phyloP scores from a whole-genome alignment of 805 yeast genomes.

The Lipomyces yamadae region DNA sequence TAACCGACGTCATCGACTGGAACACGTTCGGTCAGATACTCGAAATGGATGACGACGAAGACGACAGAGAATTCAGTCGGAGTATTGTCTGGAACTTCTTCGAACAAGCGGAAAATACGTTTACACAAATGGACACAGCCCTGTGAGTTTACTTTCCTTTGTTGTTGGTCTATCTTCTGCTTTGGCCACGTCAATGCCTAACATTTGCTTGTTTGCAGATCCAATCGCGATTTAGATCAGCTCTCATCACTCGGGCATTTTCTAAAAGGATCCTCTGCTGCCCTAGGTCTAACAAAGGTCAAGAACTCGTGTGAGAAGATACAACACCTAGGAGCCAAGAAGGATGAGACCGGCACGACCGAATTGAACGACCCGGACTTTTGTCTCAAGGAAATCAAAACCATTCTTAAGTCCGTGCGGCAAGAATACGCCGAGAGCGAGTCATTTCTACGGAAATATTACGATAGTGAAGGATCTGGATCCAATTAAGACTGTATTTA shows the following conservation, averaged over 20 bases:
- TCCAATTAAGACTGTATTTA: background rate
- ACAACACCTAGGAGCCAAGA: constrained; percentile 79
- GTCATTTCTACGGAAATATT: constrained; percentile 42
- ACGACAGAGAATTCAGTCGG: constrained; percentile 76
- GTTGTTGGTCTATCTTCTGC: background rate
- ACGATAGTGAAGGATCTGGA: constrained; percentile 23
- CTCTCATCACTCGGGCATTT: constrained; percentile 86
- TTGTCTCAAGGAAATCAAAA: constrained; percentile 44
- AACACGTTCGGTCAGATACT: constrained; percentile 82
- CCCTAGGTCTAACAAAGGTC: constrained; percentile 81
- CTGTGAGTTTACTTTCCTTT: constrained; percentile 41
- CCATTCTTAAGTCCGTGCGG: constrained; percentile 43
- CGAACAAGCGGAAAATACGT: constrained; percentile 85
- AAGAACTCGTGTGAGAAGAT: constrained; percentile 90
- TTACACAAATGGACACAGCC: constrained; percentile 68
- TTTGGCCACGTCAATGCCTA: background rate
- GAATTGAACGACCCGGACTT: constrained; percentile 43
- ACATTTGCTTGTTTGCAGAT: background rate
- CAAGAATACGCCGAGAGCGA: constrained; percentile 47
- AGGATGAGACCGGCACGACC: constrained; percentile 46
- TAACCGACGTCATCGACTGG: constrained; percentile 78
- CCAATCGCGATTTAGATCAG: constrained; percentile 52
- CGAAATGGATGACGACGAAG: constrained; percentile 86
- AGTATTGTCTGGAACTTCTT: constrained; percentile 80
- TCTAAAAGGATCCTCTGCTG: constrained; percentile 93